Percentiles rank a stretch among this genome's conserved stretches.
Evolutionary conservation across 805 yeast species (phyloP).

Genomic region (Pichia insulana): DNA sequence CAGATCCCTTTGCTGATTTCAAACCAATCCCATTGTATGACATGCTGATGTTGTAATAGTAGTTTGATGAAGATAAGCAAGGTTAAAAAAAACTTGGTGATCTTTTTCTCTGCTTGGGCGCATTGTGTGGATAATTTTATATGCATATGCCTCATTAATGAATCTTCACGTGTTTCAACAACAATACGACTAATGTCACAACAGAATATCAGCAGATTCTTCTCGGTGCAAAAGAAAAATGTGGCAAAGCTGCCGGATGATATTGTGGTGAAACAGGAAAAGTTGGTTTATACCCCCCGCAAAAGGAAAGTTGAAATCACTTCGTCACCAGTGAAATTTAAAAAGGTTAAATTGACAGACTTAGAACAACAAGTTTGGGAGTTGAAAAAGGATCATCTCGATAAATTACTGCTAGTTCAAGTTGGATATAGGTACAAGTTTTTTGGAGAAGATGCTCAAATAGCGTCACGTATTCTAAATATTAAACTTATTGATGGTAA

Average conservation of each 20-base stretch:
- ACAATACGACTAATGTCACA: conserved; percentile 9
- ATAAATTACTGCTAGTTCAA: conserved; percentile 71
- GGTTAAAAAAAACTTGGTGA: no score
- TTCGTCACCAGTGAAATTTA: background rate
- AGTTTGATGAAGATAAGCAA: no score
- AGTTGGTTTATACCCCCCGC: background rate
- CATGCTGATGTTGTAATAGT: conserved; percentile 28
- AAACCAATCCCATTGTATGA: conserved; percentile 53
- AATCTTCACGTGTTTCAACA: background rate
- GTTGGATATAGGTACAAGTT: conserved; percentile 90
- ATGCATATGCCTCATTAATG: background rate
- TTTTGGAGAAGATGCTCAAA: conserved; percentile 75
- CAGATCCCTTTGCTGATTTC: conserved; percentile 49
- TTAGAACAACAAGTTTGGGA: conserved; percentile 70
- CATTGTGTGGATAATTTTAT: no score
- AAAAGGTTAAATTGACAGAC: conserved; percentile 45
- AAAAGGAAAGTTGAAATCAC: background rate
- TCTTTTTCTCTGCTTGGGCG: no score
- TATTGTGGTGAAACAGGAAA: background rate
- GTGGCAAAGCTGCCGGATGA: background rate
- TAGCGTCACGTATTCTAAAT: conserved; percentile 56
- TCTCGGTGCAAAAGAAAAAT: conserved; percentile 6
- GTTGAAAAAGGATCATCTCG: conserved; percentile 50
- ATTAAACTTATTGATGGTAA: conserved; percentile 71
- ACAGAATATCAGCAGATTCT: conserved; percentile 20